phyloP scores from a whole-genome alignment of 768 basidiomycete species.

The Tulasnella sp. region DNA sequence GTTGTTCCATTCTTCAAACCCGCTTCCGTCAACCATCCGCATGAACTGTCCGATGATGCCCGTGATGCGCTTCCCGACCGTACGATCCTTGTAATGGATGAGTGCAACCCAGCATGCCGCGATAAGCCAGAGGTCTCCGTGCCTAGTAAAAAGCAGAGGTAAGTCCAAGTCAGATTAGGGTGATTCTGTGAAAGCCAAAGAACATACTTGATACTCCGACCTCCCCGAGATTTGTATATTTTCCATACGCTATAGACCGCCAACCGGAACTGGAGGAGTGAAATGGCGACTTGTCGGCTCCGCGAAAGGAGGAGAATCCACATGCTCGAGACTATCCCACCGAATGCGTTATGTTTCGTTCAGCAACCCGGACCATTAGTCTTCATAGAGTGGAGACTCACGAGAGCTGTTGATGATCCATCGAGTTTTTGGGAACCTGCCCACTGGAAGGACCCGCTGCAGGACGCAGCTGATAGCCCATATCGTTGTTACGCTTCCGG shows the following conservation, averaged over 20 bases:
- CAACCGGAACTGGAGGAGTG: slow-evolving; percentile 2
- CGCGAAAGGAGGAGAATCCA: slow-evolving; percentile 17
- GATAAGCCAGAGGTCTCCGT: slow-evolving; percentile 12
- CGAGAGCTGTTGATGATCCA: slow-evolving; percentile 19
- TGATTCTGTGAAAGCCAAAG: background rate
- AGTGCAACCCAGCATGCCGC: background rate
- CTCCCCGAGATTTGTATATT: background rate
- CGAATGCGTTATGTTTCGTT: background rate
- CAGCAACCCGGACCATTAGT: background rate
- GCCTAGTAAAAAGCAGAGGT: background rate
- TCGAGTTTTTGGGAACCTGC: background rate
- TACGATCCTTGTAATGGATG: background rate
- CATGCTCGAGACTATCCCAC: background rate
- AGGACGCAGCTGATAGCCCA: slow-evolving; percentile 26
- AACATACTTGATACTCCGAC: slow-evolving; percentile 1
- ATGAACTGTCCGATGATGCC: slow-evolving; percentile 4
- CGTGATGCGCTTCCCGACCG: background rate
- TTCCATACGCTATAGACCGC: slow-evolving; percentile 12
- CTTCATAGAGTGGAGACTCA: background rate
- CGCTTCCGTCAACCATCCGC: slow-evolving; percentile 1
- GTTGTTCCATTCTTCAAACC: background rate
- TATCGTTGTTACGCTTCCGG: slow-evolving; percentile 24
- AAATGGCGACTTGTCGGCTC: slow-evolving; percentile 20
- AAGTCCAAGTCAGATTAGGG: background rate
- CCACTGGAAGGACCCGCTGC: slow-evolving; percentile 20